Percentiles rank a stretch among this genome's conserved stretches.
phyloP scores from a whole-genome alignment of 75 land plant species.

The Azolla pinnata region DNA sequence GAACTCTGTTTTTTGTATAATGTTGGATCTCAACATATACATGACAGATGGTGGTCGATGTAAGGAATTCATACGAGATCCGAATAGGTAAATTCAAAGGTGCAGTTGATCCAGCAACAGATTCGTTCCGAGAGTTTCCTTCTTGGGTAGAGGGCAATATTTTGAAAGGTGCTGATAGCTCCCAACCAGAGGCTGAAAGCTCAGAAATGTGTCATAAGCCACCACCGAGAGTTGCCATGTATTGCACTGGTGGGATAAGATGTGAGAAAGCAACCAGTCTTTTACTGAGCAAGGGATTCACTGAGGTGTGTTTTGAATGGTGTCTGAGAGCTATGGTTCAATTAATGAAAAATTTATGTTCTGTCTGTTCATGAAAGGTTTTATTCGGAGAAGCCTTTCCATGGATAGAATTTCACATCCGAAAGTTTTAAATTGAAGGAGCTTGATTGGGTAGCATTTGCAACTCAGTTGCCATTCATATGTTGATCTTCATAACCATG shows the following conservation, averaged over 20 bases:
- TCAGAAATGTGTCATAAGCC: conserved; percentile 5
- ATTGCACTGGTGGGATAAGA: conserved; percentile 97
- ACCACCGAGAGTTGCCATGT: conserved; percentile 82
- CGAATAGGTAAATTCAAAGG: conserved; percentile 84
- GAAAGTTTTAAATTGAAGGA: no score
- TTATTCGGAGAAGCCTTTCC: no score
- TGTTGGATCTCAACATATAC: no score
- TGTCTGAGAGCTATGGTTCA: no score
- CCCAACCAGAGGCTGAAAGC: neutral
- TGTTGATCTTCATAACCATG: no score
- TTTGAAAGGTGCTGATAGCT: conserved; percentile 2
- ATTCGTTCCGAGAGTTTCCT: conserved; percentile 82
- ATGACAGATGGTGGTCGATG: conserved; percentile 82
- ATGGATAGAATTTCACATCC: no score
- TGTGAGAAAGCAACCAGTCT: conserved; percentile 97
- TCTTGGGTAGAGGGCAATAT: conserved; percentile 69
- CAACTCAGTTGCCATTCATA: no score
- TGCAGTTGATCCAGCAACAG: conserved; percentile 88
- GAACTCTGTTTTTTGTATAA: no score
- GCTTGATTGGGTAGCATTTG: no score
- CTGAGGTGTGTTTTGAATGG: conserved; percentile 82
- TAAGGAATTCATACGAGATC: conserved; percentile 83
- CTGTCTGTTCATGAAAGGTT: no score
- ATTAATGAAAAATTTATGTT: no score
- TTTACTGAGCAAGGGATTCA: conserved; percentile 72